Percentiles rank a stretch among this genome's conserved stretches.
phyloP scores from a whole-genome alignment of 257 asterid genomes.

The Ballota nigra region DNA sequence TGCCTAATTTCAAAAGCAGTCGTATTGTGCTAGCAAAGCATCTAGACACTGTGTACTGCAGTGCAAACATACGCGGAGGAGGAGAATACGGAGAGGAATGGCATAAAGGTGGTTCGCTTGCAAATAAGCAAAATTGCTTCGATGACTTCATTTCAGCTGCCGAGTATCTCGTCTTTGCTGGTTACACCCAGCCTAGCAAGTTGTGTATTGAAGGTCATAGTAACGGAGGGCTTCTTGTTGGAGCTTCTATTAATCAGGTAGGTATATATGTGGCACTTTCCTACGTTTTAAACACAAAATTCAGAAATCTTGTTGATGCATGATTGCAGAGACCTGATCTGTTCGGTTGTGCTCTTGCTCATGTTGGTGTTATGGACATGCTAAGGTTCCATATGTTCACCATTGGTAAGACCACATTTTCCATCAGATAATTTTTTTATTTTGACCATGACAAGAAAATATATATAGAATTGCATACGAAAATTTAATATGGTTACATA shows the following conservation, averaged over 20 bases:
- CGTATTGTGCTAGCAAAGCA: constrained; percentile 65
- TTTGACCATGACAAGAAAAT: too few relatives aligned
- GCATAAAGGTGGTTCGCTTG: constrained; percentile 87
- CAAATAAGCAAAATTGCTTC: constrained; percentile 77
- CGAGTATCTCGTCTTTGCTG: constrained; percentile 74
- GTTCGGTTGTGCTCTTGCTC: constrained; percentile 93
- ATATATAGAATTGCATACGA: too few relatives aligned
- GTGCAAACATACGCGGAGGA: constrained; percentile 94
- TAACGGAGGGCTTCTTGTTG: constrained; percentile 93
- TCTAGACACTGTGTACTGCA: constrained; percentile 61
- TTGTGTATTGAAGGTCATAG: constrained; percentile 96
- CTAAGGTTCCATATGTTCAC: constrained; percentile 95
- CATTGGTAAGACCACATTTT: constrained; percentile 53
- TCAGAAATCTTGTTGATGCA: too few relatives aligned
- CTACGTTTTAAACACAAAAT: neutral
- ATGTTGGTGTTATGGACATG: constrained; percentile 99
- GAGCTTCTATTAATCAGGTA: constrained; percentile 91
- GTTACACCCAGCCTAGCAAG: constrained; percentile 80
- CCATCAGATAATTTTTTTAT: neutral
- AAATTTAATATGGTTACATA: too few relatives aligned
- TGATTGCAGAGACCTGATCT: constrained; percentile 90
- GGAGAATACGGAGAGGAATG: constrained; percentile 98
- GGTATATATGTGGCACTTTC: neutral
- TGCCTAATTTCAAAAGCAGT: constrained; percentile 58
- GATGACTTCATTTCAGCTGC: constrained; percentile 79